Evolutionary conservation across 192 early-diverging fungal species (phyloP), one percentile per base, ranked within the genome.

Genomic region (Rhizoclosmatium globosum): DNA sequence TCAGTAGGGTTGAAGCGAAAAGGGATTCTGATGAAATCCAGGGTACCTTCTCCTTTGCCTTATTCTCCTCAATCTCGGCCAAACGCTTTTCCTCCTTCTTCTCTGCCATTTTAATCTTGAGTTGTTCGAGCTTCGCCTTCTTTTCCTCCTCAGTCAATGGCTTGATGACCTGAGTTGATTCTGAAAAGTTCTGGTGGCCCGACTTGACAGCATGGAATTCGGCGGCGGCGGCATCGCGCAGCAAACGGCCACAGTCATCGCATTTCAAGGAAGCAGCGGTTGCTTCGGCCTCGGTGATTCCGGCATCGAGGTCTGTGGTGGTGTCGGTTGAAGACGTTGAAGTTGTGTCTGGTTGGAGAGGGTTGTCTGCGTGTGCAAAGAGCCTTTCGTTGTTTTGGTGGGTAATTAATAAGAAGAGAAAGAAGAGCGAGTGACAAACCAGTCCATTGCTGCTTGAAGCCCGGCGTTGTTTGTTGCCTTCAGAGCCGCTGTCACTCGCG

Each of bases 381-480:
- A 95, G 82, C 92, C 92, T 59, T 50, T 59, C 31, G 31, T 31
- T 31, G 31, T 31, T 31, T 31, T 31, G 31, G 31, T 31, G 31
- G 31, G 31, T 13, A 4, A 39, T 56, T 44, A n/a, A n/a, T n/a
- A n/a, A 31, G 50, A 13, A 17, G 50, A 17, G 50, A 53, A 53
- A 17, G 50, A 53, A 53, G 50, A 53, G 50, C 6, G 50, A 7
- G 50, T 17, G 39, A 64, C 61, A 0, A 85, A 92, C 94, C 94
- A 96, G 77, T 96, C 94, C 93, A 96, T 92, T 1, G 94, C 94
- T 39, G 93, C 89, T 77, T 95, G 94, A 43, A 96, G 82, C 41
- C 95, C 94, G 44, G 91, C 87, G 79, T 90, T 90, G 62, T 92
- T 92, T 3, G 93, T 94, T 15, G 85, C 91, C 39, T 88, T 91